Percentiles rank a stretch among this genome's conserved stretches.
phyloP scores from a whole-genome alignment of 495 filamentous ascomycete genomes.

The Penicillium robsamsonii region DNA sequence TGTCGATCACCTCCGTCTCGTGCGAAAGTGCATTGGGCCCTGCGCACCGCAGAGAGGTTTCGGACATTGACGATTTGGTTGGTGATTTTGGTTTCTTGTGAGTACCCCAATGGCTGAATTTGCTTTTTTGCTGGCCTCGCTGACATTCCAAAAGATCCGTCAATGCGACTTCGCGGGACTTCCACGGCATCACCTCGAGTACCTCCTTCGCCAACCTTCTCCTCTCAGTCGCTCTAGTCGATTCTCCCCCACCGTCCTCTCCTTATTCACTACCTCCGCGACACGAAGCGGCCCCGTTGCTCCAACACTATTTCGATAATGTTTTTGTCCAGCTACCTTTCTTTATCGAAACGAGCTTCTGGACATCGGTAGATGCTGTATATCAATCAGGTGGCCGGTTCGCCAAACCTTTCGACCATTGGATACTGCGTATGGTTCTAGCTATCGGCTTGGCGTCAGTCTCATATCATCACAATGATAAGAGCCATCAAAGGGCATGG shows the following conservation, averaged over 20 bases:
- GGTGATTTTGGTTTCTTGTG: conserved; percentile 80
- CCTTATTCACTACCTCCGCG: conserved; percentile 62
- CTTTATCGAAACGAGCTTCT: conserved; percentile 71
- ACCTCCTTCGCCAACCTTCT: conserved; percentile 86
- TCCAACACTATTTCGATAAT: conserved; percentile 81
- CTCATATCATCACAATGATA: conserved; percentile 65
- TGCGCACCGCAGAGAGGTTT: conserved; percentile 57
- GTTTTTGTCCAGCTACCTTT: conserved; percentile 76
- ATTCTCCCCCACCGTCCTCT: conserved; percentile 57
- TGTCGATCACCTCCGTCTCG: conserved; percentile 44
- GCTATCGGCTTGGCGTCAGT: conserved; percentile 72
- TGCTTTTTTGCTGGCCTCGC: background rate
- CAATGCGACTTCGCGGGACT: conserved; percentile 88
- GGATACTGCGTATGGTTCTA: conserved; percentile 84
- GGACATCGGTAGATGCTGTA: conserved; percentile 72
- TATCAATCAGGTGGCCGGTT: conserved; percentile 62
- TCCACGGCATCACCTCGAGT: conserved; percentile 76
- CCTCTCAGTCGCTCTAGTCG: conserved; percentile 67
- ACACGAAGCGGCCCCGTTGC: conserved; percentile 58
- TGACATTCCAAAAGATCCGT: conserved; percentile 59
- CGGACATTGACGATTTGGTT: conserved; percentile 75
- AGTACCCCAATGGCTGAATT: conserved; percentile 21
- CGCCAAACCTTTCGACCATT: conserved; percentile 73
- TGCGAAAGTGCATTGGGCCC: conserved; percentile 38
- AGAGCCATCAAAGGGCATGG: conserved; percentile 60